phyloP scores from a whole-genome alignment of 2,329 filamentous ascomycete genomes.

The Monosporascus ibericus region DNA sequence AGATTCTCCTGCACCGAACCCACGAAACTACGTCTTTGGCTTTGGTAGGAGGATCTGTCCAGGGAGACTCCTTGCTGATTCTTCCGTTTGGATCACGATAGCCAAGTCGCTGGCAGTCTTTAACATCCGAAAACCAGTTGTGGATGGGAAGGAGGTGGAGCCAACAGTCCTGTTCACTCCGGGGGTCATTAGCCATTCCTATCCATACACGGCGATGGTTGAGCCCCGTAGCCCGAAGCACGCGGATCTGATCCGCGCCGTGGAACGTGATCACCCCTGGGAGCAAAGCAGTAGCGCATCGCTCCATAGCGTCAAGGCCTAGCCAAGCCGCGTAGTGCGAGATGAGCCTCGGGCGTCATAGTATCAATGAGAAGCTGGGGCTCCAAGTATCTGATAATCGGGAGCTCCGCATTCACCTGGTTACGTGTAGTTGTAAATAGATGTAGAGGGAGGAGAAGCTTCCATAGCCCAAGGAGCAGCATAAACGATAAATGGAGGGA shows the following conservation, averaged over 20 bases:
- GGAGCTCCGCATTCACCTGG: no score
- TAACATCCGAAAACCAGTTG: conserved; percentile 30
- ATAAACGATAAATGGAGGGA: no score
- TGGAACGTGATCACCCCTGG: conserved; percentile 16
- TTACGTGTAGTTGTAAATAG: no score
- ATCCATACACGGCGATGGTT: conserved; percentile 15
- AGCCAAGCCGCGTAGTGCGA: no score
- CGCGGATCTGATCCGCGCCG: conserved; percentile 16
- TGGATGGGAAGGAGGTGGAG: conserved; percentile 28
- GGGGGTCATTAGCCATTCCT: conserved; percentile 18
- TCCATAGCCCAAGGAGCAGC: no score
- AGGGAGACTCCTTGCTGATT: conserved; percentile 8
- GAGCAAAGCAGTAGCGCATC: conserved; percentile 6
- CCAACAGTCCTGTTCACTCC: conserved; percentile 10
- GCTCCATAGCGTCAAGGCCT: no score
- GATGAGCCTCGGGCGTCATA: no score
- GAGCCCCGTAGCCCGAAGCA: conserved; percentile 18
- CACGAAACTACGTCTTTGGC: conserved; percentile 6
- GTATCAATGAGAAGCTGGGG: no score
- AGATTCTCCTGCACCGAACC: conserved; percentile 1
- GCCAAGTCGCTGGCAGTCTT: conserved; percentile 36
- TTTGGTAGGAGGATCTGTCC: conserved; percentile 11
- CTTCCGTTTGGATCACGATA: conserved; percentile 8
- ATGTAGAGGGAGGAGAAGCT: no score
- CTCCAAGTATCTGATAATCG: no score